These are phyloP conservation scores for Cutaneotrichosporon dermatis DNA, from an alignment of 1,284 basidiomycete genomes.

Conservation along the genomic window DNA sequence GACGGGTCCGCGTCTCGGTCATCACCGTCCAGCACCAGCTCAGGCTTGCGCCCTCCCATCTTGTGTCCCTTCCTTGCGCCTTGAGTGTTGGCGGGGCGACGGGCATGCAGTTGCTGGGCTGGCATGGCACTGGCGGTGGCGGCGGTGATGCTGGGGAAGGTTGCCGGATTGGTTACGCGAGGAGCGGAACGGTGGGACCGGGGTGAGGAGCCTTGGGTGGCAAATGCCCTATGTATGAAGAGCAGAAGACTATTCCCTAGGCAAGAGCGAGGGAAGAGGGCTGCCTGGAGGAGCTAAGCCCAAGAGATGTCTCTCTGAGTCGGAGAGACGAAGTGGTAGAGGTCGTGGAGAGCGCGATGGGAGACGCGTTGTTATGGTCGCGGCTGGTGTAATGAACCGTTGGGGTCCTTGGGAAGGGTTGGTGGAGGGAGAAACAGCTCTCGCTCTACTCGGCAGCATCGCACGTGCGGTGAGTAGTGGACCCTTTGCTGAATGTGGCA, in stretches of 20 bases:
- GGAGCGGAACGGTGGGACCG: not conserved
- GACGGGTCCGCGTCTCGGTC: conserved; percentile 27
- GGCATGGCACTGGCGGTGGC: conserved; percentile 2
- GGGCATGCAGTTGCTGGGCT: conserved; percentile 5
- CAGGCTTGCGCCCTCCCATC: conserved; percentile 23
- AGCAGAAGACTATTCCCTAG: too few species aligned
- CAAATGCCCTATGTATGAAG: not conserved
- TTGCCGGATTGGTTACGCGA: too few species aligned
- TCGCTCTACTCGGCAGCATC: not conserved
- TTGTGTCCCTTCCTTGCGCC: conserved; percentile 4
- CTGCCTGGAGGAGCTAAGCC: too few species aligned
- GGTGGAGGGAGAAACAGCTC: too few species aligned
- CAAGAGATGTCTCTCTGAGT: not conserved
- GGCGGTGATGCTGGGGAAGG: not conserved
- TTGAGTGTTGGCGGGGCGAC: conserved; percentile 5
- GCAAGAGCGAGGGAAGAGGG: too few species aligned
- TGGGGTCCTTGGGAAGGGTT: not conserved
- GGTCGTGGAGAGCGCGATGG: not conserved
- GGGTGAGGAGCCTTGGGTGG: not conserved
- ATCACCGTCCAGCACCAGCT: conserved; percentile 23
- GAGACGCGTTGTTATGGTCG: not conserved
- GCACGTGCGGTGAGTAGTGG: not conserved
- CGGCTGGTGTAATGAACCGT: not conserved
- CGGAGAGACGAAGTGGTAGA: not conserved
- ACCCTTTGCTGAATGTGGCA: not conserved